Base-by-base conservation (phyloP, 2,329 filamentous ascomycete genomes). In the Diaporthe destruens region DNA sequence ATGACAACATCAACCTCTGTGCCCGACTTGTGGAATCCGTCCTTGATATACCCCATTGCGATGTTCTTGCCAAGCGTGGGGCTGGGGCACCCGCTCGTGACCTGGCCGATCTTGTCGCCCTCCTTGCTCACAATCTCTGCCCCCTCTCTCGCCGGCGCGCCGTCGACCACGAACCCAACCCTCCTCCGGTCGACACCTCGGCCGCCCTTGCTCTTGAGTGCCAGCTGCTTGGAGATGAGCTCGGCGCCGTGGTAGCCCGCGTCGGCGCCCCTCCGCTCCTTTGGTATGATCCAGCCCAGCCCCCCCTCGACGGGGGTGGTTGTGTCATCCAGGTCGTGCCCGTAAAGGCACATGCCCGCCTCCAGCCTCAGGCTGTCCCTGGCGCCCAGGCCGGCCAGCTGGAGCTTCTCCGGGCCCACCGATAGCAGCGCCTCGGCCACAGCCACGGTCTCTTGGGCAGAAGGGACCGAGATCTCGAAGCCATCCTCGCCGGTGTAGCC, bases 281-380 rank as follows among this genome's bases (percentile, higher is more conserved):
- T 95, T 75, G 93, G 92, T 74, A 99, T 91, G 79, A 98, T 89
- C 96, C 96, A 99, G 76, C 81, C 80, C 42, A 91, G 85, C 18
- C 82, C 85, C 42, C 83, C 89, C 82, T 90, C 89, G 75, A 88
- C 87, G 20, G 88, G 88, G 20, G 88, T 90, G 23, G 87, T 90
- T n/a, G 82, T 82, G 80, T 98, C 96, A 81, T 97, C 91, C 49
- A 99, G 89, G 82, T 99, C 96, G 84, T 98, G 94, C n/a, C 96
- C 96, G 84, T 99, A 99, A n/a, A 99, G 88, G 83, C 96, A 99
- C 96, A 99, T 97, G 74, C 96, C 96, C 0, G 96, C 96, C 85
- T 99, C 96, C 39, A 99, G 90, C 59, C 96, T 92, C 73, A 99
- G 90, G 74, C 93, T 97, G 82, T 99, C 96, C 75, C 96, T 90